Base-by-base conservation (phyloP, 257 asterid species). In the Agastache rugosa region DNA sequence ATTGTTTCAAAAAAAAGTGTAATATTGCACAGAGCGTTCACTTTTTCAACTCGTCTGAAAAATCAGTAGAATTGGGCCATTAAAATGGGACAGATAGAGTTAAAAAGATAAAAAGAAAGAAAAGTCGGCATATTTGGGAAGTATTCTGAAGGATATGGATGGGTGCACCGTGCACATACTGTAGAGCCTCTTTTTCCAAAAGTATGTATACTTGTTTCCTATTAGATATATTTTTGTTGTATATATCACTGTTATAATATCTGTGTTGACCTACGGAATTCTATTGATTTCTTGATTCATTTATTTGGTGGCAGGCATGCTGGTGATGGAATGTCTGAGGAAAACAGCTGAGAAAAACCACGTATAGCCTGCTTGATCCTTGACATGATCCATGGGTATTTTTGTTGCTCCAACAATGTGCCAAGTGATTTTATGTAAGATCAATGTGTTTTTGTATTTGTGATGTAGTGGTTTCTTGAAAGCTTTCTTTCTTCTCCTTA, bases 241-340 rank as follows among this genome's bases (percentile, higher is more conserved):
- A 20, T 35, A 27, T 22, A 44, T 11, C 11, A 4, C 41, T 53
- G 29, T 11, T 22, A 39, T 51, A 39, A 39, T 6, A 34, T 35
- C 31, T 27, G 14, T 27, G 19, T 29, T 44, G 15, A 16, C 48
- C 19, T 9, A 7, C 3, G 34, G 58, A 54, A 54, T 58, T 55
- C 7, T 51, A 23, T 22, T 39, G 56, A 67, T 60, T 17, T 59
- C 34, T 34, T 44, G 68, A 66, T 71, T 54, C 16, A 2, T 63
- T 64, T 50, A 67, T 71, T 63, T 70, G 73, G 67, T 82, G 58
- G 63, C 92, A 91, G 97, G 89, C 92, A 87, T 75, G 88, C 84
- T 10, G 93, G 94, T 47, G 91, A 91, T 74, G 89, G 91, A 48
- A 75, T 65, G 16, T 82, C 93, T 0, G 94, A 91, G 48, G 91